Percentiles rank a stretch among this genome's conserved stretches.
phyloP scores from a whole-genome alignment of 2,329 filamentous ascomycete species.

The Diaporthe aspalathi region DNA sequence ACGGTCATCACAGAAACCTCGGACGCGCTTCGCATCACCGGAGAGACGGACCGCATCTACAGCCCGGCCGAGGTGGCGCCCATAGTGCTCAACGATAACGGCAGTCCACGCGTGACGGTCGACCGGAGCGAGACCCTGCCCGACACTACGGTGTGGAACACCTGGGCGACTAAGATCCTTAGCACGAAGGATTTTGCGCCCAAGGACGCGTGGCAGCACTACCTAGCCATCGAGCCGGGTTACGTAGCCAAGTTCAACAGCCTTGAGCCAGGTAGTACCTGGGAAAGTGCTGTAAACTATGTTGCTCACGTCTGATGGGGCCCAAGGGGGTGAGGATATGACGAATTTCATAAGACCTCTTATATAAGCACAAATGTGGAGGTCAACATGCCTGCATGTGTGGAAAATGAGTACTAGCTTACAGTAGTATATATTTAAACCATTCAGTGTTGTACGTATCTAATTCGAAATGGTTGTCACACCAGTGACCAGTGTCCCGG shows the following conservation, averaged over 20 bases:
- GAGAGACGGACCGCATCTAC: conserved; percentile 34
- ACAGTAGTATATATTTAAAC: too few species aligned
- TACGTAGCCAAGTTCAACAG: conserved; percentile 12
- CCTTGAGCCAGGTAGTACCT: conserved; percentile 17
- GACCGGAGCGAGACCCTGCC: conserved; percentile 13
- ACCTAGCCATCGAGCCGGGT: conserved; percentile 28
- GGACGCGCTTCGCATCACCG: conserved; percentile 17
- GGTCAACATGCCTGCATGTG: too few species aligned
- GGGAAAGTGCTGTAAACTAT: conserved; percentile 25
- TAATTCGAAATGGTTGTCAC: too few species aligned
- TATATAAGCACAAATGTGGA: too few species aligned
- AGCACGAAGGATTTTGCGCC: conserved; percentile 12
- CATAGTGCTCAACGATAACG: conserved; percentile 26
- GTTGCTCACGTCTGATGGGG: conserved; percentile 5
- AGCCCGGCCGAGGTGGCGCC: conserved; percentile 4
- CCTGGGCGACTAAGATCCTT: conserved; percentile 27
- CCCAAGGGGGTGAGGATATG: too few species aligned
- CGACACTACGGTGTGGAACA: conserved; percentile 32
- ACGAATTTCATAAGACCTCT: too few species aligned
- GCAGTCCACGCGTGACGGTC: conserved; percentile 3
- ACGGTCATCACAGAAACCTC: conserved; percentile 27
- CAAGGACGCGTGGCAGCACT: conserved; percentile 31
- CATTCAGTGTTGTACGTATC: too few species aligned
- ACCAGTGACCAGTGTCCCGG: too few species aligned
- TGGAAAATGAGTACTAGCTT: too few species aligned